Conservation (phyloP, 148 eudicot species). For the Chenopodium suecicum region DNA sequence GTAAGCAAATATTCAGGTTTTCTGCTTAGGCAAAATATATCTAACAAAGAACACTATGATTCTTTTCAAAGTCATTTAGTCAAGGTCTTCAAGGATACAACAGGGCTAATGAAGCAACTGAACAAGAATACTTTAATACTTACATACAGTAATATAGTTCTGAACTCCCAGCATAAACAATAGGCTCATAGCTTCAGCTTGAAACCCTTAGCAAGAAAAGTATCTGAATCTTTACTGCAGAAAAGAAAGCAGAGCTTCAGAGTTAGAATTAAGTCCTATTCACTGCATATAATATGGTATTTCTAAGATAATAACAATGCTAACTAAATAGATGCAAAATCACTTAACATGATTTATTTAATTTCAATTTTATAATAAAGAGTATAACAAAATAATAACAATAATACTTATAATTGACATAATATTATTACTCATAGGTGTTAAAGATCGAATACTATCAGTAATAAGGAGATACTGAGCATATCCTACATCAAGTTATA, state of each 20-base stretch:
- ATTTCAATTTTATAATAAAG: not conserved
- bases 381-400: too few species aligned
- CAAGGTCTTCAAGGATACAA: not conserved
- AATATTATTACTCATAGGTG: too few species aligned
- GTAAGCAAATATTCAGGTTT: not conserved
- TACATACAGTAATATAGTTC: not conserved
- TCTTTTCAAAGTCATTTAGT: not conserved
- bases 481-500: not conserved
- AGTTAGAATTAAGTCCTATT: not conserved
- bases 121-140: not conserved
- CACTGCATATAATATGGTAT: not conserved
- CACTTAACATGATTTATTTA: not conserved
- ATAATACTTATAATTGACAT: too few species aligned
- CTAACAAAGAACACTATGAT: not conserved
- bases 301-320: not conserved
- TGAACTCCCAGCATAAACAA: not conserved
- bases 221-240: conserved; percentile 14
- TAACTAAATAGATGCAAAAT: not conserved
- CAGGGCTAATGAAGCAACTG: not conserved
- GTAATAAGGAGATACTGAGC: not conserved
- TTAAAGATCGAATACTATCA: too few species aligned
- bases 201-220: conserved; percentile 25
- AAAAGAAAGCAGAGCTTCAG: conserved; percentile 1
- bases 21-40: not conserved
- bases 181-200: conserved; percentile 23